Conservation (phyloP, 306 rosid genomes). For the Corylus americana region DNA sequence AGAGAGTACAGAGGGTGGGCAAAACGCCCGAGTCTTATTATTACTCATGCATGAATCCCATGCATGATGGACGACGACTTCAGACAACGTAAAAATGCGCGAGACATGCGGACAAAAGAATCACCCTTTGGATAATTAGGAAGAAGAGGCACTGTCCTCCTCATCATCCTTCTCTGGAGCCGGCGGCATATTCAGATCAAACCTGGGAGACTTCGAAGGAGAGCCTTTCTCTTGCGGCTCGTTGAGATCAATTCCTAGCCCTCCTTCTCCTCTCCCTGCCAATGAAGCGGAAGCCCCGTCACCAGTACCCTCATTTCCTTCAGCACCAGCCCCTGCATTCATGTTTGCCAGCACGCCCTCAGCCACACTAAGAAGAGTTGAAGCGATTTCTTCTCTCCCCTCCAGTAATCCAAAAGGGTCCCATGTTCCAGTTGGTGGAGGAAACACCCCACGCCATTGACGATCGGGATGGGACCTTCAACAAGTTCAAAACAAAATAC, state of each 20-base stretch:
- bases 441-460: slow-evolving; percentile 28
- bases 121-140: not conserved
- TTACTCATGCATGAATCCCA: not conserved
- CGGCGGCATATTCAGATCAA: slow-evolving; percentile 36
- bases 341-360: not conserved
- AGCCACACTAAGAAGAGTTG: slow-evolving; percentile 9
- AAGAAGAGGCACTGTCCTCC: not conserved
- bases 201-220: not conserved
- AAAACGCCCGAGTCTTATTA: not conserved
- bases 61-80: not conserved
- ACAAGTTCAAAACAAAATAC: no score
- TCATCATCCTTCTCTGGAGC: slow-evolving; percentile 3
- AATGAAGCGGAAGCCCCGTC: not conserved
- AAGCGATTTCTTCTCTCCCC: not conserved
- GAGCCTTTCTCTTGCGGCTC: not conserved
- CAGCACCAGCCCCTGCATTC: not conserved
- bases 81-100: not conserved
- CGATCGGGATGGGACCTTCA: slow-evolving; percentile 29
- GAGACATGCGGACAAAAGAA: not conserved
- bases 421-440: slow-evolving; percentile 20
- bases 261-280: slow-evolving; percentile 4
- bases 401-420: not conserved
- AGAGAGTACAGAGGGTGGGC: not conserved
- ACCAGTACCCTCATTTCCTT: not conserved
- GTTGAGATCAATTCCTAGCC: slow-evolving; percentile 10